These are phyloP conservation scores for Xylariaceae sp. DNA, from an alignment of 2,329 filamentous ascomycete genomes.

Conservation along the genomic window DNA sequence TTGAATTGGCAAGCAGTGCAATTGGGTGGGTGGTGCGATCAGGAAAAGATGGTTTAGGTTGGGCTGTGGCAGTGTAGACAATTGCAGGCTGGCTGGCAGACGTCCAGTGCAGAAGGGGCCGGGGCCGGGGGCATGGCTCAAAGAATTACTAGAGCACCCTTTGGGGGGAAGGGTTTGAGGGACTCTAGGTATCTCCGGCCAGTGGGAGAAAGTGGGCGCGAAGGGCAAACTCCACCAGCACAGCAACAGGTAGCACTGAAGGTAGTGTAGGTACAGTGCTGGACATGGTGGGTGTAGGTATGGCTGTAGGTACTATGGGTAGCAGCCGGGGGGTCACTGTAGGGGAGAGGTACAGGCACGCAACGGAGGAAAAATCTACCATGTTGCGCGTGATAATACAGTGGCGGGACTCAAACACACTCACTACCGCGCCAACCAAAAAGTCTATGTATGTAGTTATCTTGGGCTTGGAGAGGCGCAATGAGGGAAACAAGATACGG, in stretches of 20 bases:
- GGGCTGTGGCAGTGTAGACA: slow-evolving; percentile 23
- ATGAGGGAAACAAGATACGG: slow-evolving; percentile 5
- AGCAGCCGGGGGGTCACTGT: neutral
- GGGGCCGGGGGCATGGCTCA: neutral
- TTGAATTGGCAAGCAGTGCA: slow-evolving; percentile 30
- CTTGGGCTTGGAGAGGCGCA: slow-evolving; percentile 3
- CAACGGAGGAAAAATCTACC: slow-evolving; percentile 11
- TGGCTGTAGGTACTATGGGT: neutral
- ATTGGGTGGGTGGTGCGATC: slow-evolving; percentile 29
- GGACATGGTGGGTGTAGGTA: no score
- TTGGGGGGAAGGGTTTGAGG: slow-evolving; percentile 2
- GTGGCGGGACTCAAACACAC: slow-evolving; percentile 6
- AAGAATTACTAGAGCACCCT: neutral
- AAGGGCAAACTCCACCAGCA: slow-evolving; percentile 7
- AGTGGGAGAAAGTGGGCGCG: neutral
- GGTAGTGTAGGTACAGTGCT: no score
- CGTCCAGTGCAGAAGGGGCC: slow-evolving; percentile 6
- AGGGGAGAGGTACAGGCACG: neutral
- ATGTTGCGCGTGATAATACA: slow-evolving; percentile 12
- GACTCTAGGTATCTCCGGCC: neutral
- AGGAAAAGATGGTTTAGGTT: slow-evolving; percentile 30
- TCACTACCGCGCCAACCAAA: slow-evolving; percentile 5
- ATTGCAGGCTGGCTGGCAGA: slow-evolving; percentile 7
- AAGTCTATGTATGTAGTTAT: neutral
- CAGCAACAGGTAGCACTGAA: no score